Percentiles rank a stretch among this genome's conserved stretches.
Conservation (phyloP, 768 basidiomycete genomes). For the Asterophora parasitica region DNA sequence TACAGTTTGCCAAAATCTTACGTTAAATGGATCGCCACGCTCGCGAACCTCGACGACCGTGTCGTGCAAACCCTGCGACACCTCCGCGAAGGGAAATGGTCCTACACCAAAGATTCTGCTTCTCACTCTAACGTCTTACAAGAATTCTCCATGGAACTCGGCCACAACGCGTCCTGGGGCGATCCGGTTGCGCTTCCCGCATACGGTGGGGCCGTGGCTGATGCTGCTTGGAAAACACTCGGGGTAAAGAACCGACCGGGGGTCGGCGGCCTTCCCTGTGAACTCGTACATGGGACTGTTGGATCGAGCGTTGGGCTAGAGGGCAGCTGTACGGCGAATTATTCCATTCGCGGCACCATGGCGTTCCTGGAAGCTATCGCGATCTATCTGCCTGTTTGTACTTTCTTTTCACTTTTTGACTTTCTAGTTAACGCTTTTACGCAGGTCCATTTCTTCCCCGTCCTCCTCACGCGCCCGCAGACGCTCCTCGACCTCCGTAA, state of each 20-base stretch:
- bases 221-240: conserved; percentile 49
- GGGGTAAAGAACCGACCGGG: conserved; percentile 47
- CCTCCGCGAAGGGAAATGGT: conserved; percentile 54
- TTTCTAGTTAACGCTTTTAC: conserved; percentile 5
- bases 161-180: conserved; percentile 58
- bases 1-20: conserved; percentile 60
- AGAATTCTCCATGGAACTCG: conserved; percentile 48
- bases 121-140: conserved; percentile 36
- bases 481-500: conserved; percentile 42
- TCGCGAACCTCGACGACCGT: conserved; percentile 64
- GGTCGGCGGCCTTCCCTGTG: conserved; percentile 72
- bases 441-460: conserved; percentile 68
- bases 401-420: background rate
- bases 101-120: conserved; percentile 45
- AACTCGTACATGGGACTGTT: conserved; percentile 62
- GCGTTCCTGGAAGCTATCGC: conserved; percentile 61
- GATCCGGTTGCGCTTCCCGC: conserved; percentile 57
- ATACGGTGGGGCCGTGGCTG: conserved; percentile 51
- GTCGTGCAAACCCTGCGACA: conserved; percentile 50
- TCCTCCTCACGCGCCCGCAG: conserved; percentile 54
- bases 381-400: conserved; percentile 68
- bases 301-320: conserved; percentile 42
- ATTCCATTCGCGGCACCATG: conserved; percentile 42
- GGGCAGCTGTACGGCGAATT: conserved; percentile 58
- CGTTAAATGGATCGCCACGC: conserved; percentile 70